Base-by-base conservation (phyloP, 1,284 basidiomycete species). In the Lignosus rhinocerotis region DNA sequence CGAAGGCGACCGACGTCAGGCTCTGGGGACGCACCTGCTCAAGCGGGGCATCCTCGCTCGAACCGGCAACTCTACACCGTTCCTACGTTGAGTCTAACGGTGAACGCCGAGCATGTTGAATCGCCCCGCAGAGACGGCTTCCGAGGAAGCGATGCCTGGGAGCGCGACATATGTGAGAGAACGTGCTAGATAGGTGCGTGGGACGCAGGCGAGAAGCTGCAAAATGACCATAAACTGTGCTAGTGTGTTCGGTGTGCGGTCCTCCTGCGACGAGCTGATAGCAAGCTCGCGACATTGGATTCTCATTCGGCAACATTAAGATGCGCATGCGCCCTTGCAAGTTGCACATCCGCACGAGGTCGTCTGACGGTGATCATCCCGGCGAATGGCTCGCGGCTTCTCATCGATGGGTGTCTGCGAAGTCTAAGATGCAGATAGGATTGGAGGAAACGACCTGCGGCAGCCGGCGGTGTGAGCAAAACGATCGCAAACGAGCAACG, bases 1-100 rank as follows among this genome's bases (percentile, higher is more conserved):
- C 46, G 32, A 44, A 55, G 39, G 31, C 31, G 47, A 16, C 12
- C 53, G 39, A 49, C 53, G 53, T 55, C 53, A 43, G 31, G 48
- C 25, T 10, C 36, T 17, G 51, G 56, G 54, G 7, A 19, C 53
- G 33, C 53, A 52, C 36, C 43, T 60, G 38, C 53, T 49, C 38
- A 6, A 53, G 39, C 45, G 33, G 53, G 49, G 52, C 42, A 56
- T 30, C 31, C 38, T 38, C 41, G 58, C 62, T 56, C 53, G 59
- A 64, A 61, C 59, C 57, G 62, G 62, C 55, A 64, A 61, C 57
- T 64, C 59, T 59, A 57, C 57, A 44, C 57, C 62, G 52, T 52
- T 41, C 55, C 51, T 57, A 30, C 30, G 59, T 57, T 55, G 57
- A 64, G 59, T 53, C 62, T 61, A 64, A 64, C 62, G 60, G 60